Conservation (phyloP, 2,329 filamentous ascomycete genomes). For the Phialophora chinensis region DNA sequence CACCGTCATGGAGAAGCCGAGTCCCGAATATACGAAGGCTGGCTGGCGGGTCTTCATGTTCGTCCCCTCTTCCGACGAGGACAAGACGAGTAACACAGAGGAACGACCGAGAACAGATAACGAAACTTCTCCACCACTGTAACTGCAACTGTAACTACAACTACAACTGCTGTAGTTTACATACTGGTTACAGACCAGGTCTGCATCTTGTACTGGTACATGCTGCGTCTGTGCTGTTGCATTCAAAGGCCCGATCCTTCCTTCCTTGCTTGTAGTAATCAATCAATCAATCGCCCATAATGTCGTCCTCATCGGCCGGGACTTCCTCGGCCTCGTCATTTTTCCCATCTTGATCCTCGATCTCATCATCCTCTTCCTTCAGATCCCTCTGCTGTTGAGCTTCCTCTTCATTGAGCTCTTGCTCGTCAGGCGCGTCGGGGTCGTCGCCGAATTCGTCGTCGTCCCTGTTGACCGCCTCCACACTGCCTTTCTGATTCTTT, state of each 20-base stretch:
- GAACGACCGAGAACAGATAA: no score
- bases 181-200: not conserved
- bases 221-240: not conserved
- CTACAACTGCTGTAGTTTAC: no score
- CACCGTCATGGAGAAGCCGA: no score
- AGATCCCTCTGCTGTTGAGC: constrained; percentile 31
- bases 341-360: constrained; percentile 12
- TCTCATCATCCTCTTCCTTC: constrained; percentile 33
- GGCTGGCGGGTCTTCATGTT: no score
- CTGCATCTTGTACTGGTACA: not conserved
- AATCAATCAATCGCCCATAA: constrained; percentile 39
- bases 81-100: no score
- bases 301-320: constrained; percentile 34
- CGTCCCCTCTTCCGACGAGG: no score
- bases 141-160: no score
- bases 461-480: constrained; percentile 26
- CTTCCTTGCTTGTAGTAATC: not conserved
- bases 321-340: constrained; percentile 17
- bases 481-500: constrained; percentile 19
- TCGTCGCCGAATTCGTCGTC: constrained; percentile 37
- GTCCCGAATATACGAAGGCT: no score
- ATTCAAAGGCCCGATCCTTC: no score
- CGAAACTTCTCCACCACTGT: no score
- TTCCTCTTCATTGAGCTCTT: constrained; percentile 36
- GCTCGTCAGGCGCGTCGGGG: constrained; percentile 30